A percentile compares a stretch with the other conserved stretches of the same genome.
Conservation (phyloP, 257 asterid genomes). For the Cinchona pubescens region DNA sequence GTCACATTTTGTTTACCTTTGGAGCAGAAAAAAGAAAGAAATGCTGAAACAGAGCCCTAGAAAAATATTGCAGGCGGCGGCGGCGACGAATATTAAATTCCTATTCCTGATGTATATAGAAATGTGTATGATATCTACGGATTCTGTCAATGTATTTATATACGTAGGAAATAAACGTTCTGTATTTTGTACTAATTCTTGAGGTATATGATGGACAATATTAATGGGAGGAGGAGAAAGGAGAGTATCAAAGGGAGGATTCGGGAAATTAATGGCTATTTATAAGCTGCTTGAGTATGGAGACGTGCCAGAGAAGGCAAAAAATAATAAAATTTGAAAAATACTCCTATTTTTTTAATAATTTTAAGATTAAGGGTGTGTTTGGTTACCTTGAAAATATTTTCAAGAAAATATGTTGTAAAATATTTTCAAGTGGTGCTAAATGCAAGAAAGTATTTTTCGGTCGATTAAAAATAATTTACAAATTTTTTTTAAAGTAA, state of each 20-base stretch:
- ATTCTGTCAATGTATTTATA: background rate
- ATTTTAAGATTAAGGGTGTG: too few species aligned
- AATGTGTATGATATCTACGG: background rate
- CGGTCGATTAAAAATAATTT: too few species aligned
- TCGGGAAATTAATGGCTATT: background rate
- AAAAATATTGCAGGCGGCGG: constrained; percentile 35
- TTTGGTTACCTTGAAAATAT: too few species aligned
- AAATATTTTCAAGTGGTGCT: too few species aligned
- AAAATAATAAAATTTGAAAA: background rate
- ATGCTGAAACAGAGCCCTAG: constrained; percentile 16
- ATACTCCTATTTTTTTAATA: too few species aligned
- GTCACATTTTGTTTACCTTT: constrained; percentile 26
- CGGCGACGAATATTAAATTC: constrained; percentile 1
- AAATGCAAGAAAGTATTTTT: too few species aligned
- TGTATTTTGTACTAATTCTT: background rate
- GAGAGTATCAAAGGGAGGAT: constrained; percentile 21
- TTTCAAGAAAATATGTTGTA: too few species aligned
- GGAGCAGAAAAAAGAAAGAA: constrained; percentile 8
- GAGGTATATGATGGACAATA: background rate
- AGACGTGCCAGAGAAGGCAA: constrained; percentile 32
- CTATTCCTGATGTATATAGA: background rate
- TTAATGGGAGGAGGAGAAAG: constrained; percentile 9
- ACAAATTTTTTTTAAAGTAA: too few species aligned
- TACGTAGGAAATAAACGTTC: background rate
- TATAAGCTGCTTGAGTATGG: background rate